Evolutionary conservation across 1,284 basidiomycete species (phyloP).

Genomic region (Puccinia novopanici): DNA sequence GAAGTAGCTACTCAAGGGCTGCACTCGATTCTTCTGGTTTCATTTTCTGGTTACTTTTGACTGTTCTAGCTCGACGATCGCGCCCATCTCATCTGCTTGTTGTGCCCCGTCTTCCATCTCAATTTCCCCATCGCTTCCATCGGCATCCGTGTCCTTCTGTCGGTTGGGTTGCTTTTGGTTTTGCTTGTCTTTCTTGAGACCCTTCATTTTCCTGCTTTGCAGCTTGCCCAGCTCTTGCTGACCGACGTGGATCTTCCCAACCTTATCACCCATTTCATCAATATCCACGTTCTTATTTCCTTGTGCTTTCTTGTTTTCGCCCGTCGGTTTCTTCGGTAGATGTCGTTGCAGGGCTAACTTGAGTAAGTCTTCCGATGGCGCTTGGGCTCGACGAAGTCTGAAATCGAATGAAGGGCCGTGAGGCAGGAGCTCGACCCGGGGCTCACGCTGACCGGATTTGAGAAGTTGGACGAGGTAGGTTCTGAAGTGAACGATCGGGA

Average conservation of each 20-base stretch:
- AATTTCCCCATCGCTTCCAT: no score
- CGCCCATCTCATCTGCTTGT: constrained; percentile 37
- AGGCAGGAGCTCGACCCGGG: constrained; percentile 76
- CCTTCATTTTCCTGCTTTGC: constrained; percentile 91
- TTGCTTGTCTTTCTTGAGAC: constrained; percentile 65
- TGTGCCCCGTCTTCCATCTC: neutral
- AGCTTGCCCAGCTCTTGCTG: constrained; percentile 84
- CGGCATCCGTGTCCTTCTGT: neutral
- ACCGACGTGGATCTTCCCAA: constrained; percentile 83
- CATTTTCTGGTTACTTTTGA: constrained; percentile 24
- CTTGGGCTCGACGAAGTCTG: constrained; percentile 71
- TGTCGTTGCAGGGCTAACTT: constrained; percentile 76
- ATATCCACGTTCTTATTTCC: constrained; percentile 76
- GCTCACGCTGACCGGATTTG: constrained; percentile 74
- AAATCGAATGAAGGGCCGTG: constrained; percentile 93
- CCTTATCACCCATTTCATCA: constrained; percentile 95
- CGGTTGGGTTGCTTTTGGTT: neutral
- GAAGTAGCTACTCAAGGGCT: neutral
- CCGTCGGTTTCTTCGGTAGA: constrained; percentile 72
- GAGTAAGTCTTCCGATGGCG: constrained; percentile 75
- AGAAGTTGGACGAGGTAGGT: constrained; percentile 78
- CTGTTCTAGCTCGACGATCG: constrained; percentile 32
- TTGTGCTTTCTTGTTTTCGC: constrained; percentile 75
- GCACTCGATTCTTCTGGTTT: neutral
- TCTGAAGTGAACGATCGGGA: constrained; percentile 84